Conservation (phyloP, 257 asterid species). For the Jaltomata sinuosa region DNA sequence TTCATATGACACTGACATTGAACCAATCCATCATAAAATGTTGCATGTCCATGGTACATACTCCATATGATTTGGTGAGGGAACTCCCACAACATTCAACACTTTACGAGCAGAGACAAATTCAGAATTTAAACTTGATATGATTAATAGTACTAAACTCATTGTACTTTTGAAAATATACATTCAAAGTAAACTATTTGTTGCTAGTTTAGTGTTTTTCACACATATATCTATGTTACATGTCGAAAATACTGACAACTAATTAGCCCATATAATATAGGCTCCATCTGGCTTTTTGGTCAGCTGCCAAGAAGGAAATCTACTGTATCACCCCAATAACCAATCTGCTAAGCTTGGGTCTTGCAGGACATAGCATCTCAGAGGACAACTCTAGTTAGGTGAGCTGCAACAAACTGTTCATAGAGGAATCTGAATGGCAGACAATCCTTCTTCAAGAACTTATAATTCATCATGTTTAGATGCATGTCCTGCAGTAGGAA, state of each 20-base stretch:
- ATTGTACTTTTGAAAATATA: neutral
- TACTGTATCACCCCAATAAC: neutral
- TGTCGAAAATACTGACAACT: neutral
- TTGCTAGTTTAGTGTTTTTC: neutral
- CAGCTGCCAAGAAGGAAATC: neutral
- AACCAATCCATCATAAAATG: no score
- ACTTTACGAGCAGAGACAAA: no score
- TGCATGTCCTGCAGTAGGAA: constrained; percentile 30
- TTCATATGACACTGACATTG: no score
- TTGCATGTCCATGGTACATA: no score
- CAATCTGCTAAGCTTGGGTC: neutral
- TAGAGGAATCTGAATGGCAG: neutral
- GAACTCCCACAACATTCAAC: no score
- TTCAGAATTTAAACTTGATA: no score
- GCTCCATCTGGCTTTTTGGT: neutral
- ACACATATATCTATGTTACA: neutral
- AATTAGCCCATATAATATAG: neutral
- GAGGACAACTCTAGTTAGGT: neutral
- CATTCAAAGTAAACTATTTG: neutral
- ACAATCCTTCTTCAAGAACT: neutral
- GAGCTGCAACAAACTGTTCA: neutral
- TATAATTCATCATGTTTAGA: constrained; percentile 58
- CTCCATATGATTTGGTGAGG: no score
- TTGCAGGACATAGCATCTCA: neutral
- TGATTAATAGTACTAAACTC: no score